Evolutionary conservation across 2,329 filamentous ascomycete genomes (phyloP).

Genomic region (Pseudogymnoascus sp.): DNA sequence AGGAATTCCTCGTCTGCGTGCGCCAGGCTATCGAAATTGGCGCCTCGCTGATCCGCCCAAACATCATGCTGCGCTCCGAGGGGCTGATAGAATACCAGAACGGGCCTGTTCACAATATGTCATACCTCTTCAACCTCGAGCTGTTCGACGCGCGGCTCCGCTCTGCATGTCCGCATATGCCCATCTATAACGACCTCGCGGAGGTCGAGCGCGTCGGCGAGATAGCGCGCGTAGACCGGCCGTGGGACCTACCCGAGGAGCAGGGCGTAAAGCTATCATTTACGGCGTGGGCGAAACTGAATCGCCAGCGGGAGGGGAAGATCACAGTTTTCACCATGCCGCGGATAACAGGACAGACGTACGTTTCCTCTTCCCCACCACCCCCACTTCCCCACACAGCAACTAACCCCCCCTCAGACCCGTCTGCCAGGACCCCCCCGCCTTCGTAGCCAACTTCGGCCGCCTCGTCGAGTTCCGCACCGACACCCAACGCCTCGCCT

Average conservation of each 20-base stretch:
- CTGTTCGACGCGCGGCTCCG: conserved; percentile 9
- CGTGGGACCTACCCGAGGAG: conserved; percentile 18
- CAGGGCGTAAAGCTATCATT: conserved; percentile 3
- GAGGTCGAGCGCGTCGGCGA: conserved; percentile 12
- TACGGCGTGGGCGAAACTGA: background rate
- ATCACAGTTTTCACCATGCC: background rate
- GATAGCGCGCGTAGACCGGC: conserved; percentile 10
- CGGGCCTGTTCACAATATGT: background rate
- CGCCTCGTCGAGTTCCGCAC: background rate
- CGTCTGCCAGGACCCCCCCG: background rate
- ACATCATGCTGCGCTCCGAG: background rate
- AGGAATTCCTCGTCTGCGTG: background rate
- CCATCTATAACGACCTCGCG: conserved; percentile 10
- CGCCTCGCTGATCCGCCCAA: background rate
- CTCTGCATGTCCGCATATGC: conserved; percentile 12
- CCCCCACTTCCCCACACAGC: background rate
- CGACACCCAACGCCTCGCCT: background rate
- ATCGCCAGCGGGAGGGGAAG: background rate
- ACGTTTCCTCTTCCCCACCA: background rate
- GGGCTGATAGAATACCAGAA: background rate
- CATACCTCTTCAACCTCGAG: conserved; percentile 13
- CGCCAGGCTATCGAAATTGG: background rate
- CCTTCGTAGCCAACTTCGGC: background rate
- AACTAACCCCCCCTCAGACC: background rate
- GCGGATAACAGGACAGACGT: background rate